Percentiles rank a stretch among this genome's conserved stretches.
These are phyloP conservation scores for Sporothrix curviconia DNA, from an alignment of 2,329 filamentous ascomycete species.

Conservation along the genomic window DNA sequence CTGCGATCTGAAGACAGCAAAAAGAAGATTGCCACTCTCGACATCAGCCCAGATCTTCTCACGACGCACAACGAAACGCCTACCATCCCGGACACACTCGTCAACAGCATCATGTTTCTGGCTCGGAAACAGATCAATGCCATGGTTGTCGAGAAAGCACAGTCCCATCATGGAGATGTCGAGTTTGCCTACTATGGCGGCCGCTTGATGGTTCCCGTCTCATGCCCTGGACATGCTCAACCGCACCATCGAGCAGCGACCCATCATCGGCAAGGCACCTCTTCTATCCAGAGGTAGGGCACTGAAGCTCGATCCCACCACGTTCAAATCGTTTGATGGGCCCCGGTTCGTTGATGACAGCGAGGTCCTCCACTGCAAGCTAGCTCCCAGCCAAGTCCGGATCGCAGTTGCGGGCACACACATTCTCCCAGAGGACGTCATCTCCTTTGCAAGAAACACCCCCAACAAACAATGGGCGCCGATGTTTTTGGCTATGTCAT, in stretches of 20 bases:
- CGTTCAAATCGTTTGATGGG: constrained; percentile 12
- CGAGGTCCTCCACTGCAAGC: constrained; percentile 1
- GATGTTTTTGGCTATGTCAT: constrained; percentile 37
- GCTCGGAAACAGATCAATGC: background rate
- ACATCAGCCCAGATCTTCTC: constrained; percentile 24
- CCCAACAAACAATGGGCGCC: constrained; percentile 15
- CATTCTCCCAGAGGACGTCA: constrained; percentile 32
- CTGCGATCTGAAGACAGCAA: constrained; percentile 43
- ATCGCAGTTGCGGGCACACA: constrained; percentile 33
- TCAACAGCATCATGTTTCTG: background rate
- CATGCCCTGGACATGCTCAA: constrained; percentile 36
- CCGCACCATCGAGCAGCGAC: constrained; percentile 34
- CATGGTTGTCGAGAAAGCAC: too few relatives aligned
- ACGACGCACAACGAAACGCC: too few relatives aligned
- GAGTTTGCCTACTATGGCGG: constrained; percentile 31
- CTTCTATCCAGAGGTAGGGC: background rate
- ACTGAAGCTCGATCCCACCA: constrained; percentile 18
- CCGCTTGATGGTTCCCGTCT: constrained; percentile 34
- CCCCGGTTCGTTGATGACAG: constrained; percentile 20
- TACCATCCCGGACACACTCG: background rate
- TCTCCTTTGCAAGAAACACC: constrained; percentile 21
- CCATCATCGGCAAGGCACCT: background rate
- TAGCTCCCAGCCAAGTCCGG: constrained; percentile 32
- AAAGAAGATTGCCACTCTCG: constrained; percentile 38
- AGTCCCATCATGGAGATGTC: constrained; percentile 15